A percentile compares a stretch with the other conserved stretches of the same genome.
Evolutionary conservation across 768 basidiomycete genomes (phyloP).

Genomic region (Russula sp.): DNA sequence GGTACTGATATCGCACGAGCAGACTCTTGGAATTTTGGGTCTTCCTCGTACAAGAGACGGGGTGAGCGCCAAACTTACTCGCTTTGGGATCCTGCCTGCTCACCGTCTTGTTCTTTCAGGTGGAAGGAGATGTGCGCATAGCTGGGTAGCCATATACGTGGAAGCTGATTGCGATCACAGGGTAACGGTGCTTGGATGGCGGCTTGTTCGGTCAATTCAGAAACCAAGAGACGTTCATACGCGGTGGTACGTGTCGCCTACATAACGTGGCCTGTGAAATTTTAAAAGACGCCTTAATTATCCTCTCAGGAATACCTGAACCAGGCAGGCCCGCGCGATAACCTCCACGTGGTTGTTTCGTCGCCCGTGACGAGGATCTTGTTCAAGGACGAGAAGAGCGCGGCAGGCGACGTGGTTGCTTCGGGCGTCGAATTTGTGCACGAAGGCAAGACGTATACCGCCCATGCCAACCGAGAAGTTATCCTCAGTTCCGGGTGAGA

Average conservation of each 20-base stretch:
- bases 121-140: constrained; percentile 13
- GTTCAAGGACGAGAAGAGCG: constrained; percentile 26
- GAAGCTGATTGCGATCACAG: constrained; percentile 6
- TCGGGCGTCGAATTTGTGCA: constrained; percentile 40
- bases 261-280: background rate
- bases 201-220: constrained; percentile 20
- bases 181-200: constrained; percentile 24
- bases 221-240: constrained; percentile 21
- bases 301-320: constrained; percentile 21
- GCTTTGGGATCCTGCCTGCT: background rate
- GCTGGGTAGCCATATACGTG: background rate
- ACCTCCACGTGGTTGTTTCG: constrained; percentile 24
- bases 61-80: background rate
- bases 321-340: constrained; percentile 11
- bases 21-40: constrained; percentile 22
- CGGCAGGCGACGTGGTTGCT: constrained; percentile 31
- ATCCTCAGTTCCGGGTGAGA: constrained; percentile 45
- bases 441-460: constrained; percentile 34
- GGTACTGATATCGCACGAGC: background rate
- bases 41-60: constrained; percentile 12
- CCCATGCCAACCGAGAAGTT: constrained; percentile 42
- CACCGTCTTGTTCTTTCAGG: background rate
- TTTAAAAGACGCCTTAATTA: background rate
- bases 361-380: constrained; percentile 27
- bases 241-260: constrained; percentile 13